Evolutionary conservation across 495 filamentous ascomycete genomes (phyloP).

Genomic region (Usnea hakonensis): DNA sequence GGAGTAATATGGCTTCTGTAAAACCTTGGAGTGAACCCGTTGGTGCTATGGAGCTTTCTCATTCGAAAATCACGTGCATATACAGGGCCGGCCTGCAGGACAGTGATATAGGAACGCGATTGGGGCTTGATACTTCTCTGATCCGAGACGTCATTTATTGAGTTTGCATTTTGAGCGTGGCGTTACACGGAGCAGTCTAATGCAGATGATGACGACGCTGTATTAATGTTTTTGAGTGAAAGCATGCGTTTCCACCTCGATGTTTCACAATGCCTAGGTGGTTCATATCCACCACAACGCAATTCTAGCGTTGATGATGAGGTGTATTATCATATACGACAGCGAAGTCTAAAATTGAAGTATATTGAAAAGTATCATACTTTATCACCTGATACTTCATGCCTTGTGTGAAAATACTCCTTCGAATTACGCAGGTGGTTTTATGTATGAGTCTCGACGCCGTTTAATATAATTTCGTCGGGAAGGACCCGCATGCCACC

Average conservation of each 20-base stretch:
- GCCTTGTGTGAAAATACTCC: background rate
- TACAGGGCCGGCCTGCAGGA: background rate
- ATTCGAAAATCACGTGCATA: background rate
- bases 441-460: background rate
- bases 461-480: too few relatives aligned
- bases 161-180: background rate
- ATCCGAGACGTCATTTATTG: background rate
- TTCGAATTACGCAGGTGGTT: background rate
- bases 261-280: too few relatives aligned
- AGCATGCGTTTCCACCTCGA: background rate
- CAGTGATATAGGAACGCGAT: background rate
- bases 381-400: too few relatives aligned
- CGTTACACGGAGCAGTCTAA: background rate
- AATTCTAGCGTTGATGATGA: too few relatives aligned
- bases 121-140: background rate
- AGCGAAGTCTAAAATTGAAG: too few relatives aligned
- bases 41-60: background rate
- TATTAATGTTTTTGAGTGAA: background rate
- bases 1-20: constrained; percentile 6
- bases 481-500: background rate
- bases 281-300: too few relatives aligned
- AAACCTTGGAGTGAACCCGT: background rate
- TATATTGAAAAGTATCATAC: too few relatives aligned
- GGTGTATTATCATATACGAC: too few relatives aligned
- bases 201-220: background rate